Conservation (phyloP, 345 rosid species). For the Arabis alpina region DNA sequence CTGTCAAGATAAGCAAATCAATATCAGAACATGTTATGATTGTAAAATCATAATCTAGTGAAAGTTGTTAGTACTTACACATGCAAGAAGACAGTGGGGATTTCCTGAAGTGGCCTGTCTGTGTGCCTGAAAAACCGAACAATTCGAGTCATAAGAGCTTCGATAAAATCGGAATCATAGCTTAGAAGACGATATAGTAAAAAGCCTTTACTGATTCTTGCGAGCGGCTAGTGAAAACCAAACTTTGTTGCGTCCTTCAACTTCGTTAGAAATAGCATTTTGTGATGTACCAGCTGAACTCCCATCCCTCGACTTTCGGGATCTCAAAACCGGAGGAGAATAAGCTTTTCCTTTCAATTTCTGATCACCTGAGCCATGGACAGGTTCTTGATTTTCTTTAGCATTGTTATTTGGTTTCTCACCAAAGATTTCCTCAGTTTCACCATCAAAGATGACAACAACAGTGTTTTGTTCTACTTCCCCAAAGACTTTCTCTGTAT, state of each 20-base stretch:
- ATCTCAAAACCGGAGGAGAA: conserved; percentile 16
- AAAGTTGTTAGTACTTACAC: conserved; percentile 13
- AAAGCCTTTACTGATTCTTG: conserved; percentile 14
- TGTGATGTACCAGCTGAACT: conserved; percentile 3
- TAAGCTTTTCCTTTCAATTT: not conserved
- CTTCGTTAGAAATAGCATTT: not conserved
- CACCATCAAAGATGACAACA: not conserved
- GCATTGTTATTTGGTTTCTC: conserved; percentile 5
- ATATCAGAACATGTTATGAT: not conserved
- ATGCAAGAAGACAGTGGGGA: not conserved
- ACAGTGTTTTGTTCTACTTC: not conserved
- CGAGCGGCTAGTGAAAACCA: conserved; percentile 27
- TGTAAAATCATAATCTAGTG: not conserved
- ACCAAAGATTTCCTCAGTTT: conserved; percentile 8
- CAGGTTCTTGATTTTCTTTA: not conserved
- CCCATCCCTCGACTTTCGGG: not conserved
- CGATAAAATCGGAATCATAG: conserved; percentile 3
- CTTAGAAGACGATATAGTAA: not conserved
- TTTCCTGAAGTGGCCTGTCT: not conserved
- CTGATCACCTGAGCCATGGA: not conserved
- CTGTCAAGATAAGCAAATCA: conserved; percentile 20
- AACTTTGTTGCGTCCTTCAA: conserved; percentile 7
- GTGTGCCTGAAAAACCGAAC: conserved; percentile 19
- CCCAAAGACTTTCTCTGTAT: not conserved
- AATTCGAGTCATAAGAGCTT: not conserved